Evolutionary conservation across 768 basidiomycete genomes (phyloP), one percentile per base, ranked within the genome.

Genomic region (Boletus speciosus): DNA sequence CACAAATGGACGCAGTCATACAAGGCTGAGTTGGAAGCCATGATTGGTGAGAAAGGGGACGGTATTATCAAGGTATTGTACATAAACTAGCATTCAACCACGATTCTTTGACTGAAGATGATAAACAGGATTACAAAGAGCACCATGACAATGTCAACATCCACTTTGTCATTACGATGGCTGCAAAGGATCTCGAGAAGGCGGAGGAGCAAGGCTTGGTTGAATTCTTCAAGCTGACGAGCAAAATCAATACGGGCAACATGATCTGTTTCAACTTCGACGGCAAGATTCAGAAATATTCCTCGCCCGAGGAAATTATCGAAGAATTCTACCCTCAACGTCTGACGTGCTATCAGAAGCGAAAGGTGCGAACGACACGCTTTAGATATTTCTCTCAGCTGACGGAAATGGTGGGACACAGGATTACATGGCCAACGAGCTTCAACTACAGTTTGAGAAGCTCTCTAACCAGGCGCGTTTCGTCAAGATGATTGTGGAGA

Each of bases 201-300:
- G 93, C 93, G 3, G 93, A 96, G 67, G 80, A 82, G 56, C 92
- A 97, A 66, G 96, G 96, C 4, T 74, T 99, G 32, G 63, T 85
- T 32, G 95, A 97, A 70, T 90, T 83, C 69, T 98, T 99, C 85
- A 96, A 93, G 72, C 75, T 98, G 57, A 84, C 84, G 14, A 72
- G 80, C 44, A 90, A 94, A 69, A 73, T 99, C 69, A 88, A 79
- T 70, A 97, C 93, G 15, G 81, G 83, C 68, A 99, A 99, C 75
- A 98, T 99, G 97, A 97, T 98, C 16, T 94, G 93, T 73, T 99
- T 99, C 71, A 96, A 99, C 71, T 82, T 90, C 56, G 90, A 95
- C 16, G 88, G 92, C 61, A 97, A 96, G 76, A 96, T 99, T 74
- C 93, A 86, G 75, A 95, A 86, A 73, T 98, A 98, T 70, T 76